Evolutionary conservation across 2,329 filamentous ascomycete species (phyloP), one percentile per base, ranked within the genome.

Genomic region (Venturiaceae sp.): DNA sequence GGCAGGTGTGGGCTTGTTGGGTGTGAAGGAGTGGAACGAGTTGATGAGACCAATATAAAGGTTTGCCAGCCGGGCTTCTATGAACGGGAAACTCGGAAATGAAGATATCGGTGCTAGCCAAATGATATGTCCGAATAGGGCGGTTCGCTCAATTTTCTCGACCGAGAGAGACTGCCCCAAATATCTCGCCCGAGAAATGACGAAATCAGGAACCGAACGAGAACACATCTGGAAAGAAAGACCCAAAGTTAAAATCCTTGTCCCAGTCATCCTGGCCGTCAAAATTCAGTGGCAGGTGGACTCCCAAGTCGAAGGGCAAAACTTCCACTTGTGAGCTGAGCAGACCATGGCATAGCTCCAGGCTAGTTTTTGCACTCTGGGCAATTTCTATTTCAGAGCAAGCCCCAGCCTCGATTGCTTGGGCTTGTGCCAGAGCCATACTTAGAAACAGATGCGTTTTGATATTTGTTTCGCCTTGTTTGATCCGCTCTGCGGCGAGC

Each of bases 391-490:
- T 19, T 34, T 64, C 60, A 26, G 8, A 57, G 11, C 59, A 55
- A 26, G 26, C 30, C 26, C 37, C 37, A 5, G 14, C 9, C 44
- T 58, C 58, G 8, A 57, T 13, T 13, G 62, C 64, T 47, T 65
- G 63, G 0, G 59, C 62, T 21, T 66, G 65, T 4, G 64, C 66
- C 47, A 66, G 39, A 33, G 63, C 58, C 63, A 70, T 67, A 30
- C 60, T 63, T 6, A 68, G 30, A 50, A 64, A 68, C 32, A 69
- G 58, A 41, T 70, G 68, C 5, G 53, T 55, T 55, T 69, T 71
- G 6, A 71, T 63, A 58, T 68, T 71, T 0, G 67, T 71, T 47
- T 72, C 69, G 2, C 70, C 68, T 16, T 63, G 53, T 6, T 39
- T 41, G 23, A 72, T 64, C 21, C 69, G 61, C 5, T 58, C 63